These are phyloP conservation scores for Letharia columbiana DNA, from an alignment of 495 filamentous ascomycete species.

Conservation along the genomic window DNA sequence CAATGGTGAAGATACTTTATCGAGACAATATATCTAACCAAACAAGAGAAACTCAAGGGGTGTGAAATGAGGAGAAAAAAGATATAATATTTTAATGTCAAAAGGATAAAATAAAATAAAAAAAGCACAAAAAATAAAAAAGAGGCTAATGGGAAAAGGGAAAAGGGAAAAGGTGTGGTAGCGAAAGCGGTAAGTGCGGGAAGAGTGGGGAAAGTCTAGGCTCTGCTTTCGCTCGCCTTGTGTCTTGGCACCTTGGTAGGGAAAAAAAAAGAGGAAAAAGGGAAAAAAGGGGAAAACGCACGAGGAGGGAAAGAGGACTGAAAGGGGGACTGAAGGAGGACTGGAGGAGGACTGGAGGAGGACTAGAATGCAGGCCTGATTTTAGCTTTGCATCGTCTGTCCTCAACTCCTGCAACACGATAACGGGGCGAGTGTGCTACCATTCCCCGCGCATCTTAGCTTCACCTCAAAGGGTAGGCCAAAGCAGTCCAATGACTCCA, in stretches of 20 bases:
- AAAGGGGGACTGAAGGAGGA: no score
- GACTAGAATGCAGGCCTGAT: neutral
- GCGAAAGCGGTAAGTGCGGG: constrained; percentile 2
- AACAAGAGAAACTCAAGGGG: neutral
- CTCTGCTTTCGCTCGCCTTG: neutral
- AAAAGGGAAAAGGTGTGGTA: constrained; percentile 15
- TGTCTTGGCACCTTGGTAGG: neutral
- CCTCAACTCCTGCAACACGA: constrained; percentile 29
- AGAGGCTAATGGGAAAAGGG: neutral
- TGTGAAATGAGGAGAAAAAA: neutral
- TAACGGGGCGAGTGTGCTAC: constrained; percentile 29
- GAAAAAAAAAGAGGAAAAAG: neutral
- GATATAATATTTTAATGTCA: neutral
- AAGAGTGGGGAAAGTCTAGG: constrained; percentile 1
- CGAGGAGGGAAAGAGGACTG: no score
- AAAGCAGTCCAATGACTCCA: neutral
- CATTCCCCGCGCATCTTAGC: constrained; percentile 18
- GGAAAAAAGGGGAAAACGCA: neutral
- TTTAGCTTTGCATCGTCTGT: constrained; percentile 1
- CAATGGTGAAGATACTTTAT: neutral
- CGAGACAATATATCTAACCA: neutral
- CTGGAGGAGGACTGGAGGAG: no score
- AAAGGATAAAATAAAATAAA: neutral
- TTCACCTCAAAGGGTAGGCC: constrained; percentile 8
- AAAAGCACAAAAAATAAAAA: neutral